Evolutionary conservation across 805 yeast genomes (phyloP), one percentile per base, ranked within the genome.

Genomic region (Saturnispora hagleri): DNA sequence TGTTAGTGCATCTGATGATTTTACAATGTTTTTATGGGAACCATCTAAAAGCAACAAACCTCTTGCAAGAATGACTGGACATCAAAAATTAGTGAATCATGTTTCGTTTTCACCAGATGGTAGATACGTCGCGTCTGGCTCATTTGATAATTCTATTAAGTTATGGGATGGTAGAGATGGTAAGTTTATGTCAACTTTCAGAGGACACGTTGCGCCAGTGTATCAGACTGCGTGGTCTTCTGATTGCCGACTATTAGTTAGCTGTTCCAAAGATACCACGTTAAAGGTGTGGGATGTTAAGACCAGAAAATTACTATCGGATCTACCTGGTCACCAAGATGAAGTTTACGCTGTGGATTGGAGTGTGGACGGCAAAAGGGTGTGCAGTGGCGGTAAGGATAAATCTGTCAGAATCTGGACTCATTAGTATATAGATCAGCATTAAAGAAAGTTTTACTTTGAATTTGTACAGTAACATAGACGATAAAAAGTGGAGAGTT

Each of bases 221-320:
- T 93, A 93, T 67, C 97, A 91, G 69, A 89, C 96, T 4, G 88
- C 98, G 0, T 93, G 99, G 99, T 89, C 97, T 3, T 84, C 96
- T 1, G 99, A 93, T 63, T 86, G 91, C 67, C 74, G 99, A 59
- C 71, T 91, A 36, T 72, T 93, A 52, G 99, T 89, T 9, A 86
- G 96, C 62, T 86, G 96, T 67, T 89, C 97, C 13, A 91, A 91
- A 65, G 98, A 91, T 67, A 90, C 98, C 1, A 91, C 98, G 1
- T 75, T 91, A 63, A 91, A 91, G 67, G 96, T 91, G 2, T 91
- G 98, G 98, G 97, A 91, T 63, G 82, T 91, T 22, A 79, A 86
- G 61, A 86, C 96, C 3, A 76, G 84, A 57, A 91, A 91, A 64
- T 72, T 93, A 51, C 77, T 81, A 53, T 88, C 84, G 17, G 99